Conservation (phyloP, 345 rosid genomes). For the Eutrema heterophyllum region DNA sequence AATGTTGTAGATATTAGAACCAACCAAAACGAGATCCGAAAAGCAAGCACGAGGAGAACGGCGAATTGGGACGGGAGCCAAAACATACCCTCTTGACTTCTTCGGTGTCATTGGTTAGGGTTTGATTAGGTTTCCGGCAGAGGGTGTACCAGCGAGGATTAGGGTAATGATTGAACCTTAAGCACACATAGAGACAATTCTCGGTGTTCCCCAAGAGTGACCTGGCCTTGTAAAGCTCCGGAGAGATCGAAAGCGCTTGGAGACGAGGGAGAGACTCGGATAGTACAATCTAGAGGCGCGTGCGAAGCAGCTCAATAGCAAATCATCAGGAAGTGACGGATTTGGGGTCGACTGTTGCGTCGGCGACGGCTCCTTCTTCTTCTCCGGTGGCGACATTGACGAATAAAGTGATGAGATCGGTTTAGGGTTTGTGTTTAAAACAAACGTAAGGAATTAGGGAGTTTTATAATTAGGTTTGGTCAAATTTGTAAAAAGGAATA, state of each 20-base stretch:
- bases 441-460: too few species aligned
- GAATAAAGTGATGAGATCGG: too few species aligned
- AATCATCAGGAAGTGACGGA: background rate
- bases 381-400: too few species aligned
- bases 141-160: background rate
- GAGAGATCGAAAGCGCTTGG: background rate
- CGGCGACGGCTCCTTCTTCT: background rate
- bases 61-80: background rate
- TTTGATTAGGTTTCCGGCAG: background rate
- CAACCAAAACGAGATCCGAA: constrained; percentile 44
- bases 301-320: background rate
- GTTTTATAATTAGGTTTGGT: too few species aligned
- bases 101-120: background rate
- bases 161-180: background rate
- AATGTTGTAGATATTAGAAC: constrained; percentile 43
- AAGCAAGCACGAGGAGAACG: constrained; percentile 24
- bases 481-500: too few species aligned
- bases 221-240: background rate
- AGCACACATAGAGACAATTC: background rate
- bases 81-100: background rate
- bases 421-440: too few species aligned
- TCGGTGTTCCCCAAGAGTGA: background rate
- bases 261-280: background rate
- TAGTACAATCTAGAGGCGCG: background rate
- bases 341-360: too few species aligned